phyloP scores from a whole-genome alignment of 192 early-diverging fungal species.

The Backusella parvicylindrica region DNA sequence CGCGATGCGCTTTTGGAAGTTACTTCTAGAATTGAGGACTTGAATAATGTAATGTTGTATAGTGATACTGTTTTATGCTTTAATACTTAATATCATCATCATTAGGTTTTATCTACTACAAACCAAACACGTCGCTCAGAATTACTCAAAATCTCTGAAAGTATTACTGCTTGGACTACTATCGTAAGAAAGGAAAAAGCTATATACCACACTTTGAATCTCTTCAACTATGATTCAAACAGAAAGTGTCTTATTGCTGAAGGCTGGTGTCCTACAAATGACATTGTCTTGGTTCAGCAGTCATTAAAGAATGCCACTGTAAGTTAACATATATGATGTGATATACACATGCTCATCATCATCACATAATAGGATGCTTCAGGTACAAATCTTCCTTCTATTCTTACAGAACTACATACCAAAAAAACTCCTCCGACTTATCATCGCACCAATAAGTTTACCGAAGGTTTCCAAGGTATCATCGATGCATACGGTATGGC shows the following conservation, averaged over 20 bases:
- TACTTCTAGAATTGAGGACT: conserved; percentile 83
- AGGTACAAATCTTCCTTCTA: conserved; percentile 82
- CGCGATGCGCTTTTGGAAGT: conserved; percentile 78
- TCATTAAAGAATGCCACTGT: conserved; percentile 77
- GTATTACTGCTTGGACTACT: conserved; percentile 82
- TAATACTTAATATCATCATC: no score
- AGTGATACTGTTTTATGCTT: no score
- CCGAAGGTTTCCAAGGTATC: conserved; percentile 91
- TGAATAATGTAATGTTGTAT: conserved; percentile 41
- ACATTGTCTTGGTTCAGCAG: conserved; percentile 76
- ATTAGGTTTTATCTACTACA: conserved; percentile 75
- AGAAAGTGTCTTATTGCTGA: conserved; percentile 95
- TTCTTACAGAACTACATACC: conserved; percentile 86
- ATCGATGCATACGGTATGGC: conserved; percentile 98
- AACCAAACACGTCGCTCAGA: conserved; percentile 78
- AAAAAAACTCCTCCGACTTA: conserved; percentile 90
- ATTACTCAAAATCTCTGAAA: conserved; percentile 80
- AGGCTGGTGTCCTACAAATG: conserved; percentile 94
- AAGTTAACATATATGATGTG: not conserved
- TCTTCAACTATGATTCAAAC: conserved; percentile 91
- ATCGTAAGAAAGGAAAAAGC: conserved; percentile 97
- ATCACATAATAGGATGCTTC: conserved; percentile 31
- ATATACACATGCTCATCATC: no score
- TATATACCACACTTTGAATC: conserved; percentile 93
- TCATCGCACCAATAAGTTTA: conserved; percentile 95